phyloP scores from a whole-genome alignment of 164 flowering plant species.

The Euptelea pleiosperma region DNA sequence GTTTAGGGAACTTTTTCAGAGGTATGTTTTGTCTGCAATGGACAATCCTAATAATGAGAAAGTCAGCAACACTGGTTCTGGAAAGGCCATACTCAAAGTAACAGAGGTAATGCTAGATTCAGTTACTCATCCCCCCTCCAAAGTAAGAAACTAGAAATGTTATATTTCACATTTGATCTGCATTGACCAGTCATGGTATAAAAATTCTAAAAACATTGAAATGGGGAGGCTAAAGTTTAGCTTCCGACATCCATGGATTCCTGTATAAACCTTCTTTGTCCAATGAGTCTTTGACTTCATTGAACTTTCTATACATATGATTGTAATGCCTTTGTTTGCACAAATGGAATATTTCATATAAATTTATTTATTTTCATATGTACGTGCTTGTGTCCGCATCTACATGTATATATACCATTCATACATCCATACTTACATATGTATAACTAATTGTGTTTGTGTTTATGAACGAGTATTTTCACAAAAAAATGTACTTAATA shows the following conservation, averaged over 20 bases:
- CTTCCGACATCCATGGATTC: background rate
- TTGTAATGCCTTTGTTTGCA: no score
- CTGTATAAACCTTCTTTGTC: background rate
- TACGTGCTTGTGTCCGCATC: no score
- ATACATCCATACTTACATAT: no score
- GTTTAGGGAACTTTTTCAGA: conserved; percentile 78
- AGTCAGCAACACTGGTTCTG: conserved; percentile 44
- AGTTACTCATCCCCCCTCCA: background rate
- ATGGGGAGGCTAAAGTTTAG: background rate
- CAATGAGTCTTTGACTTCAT: background rate
- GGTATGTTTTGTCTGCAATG: conserved; percentile 47
- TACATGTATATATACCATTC: no score
- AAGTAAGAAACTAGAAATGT: background rate
- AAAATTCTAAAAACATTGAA: background rate
- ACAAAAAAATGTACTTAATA: no score
- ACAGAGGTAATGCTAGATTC: conserved; percentile 63
- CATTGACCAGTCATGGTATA: background rate
- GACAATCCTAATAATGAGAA: conserved; percentile 71
- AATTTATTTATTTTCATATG: no score
- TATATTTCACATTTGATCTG: background rate
- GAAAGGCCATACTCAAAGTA: conserved; percentile 83
- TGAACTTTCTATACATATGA: background rate
- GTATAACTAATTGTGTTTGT: no score
- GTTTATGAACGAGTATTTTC: no score
- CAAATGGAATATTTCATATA: no score